A percentile compares a stretch with the other conserved stretches of the same genome.
These are phyloP conservation scores for Hygrophorus pudorinus DNA, from an alignment of 768 basidiomycete species.

Conservation along the genomic window DNA sequence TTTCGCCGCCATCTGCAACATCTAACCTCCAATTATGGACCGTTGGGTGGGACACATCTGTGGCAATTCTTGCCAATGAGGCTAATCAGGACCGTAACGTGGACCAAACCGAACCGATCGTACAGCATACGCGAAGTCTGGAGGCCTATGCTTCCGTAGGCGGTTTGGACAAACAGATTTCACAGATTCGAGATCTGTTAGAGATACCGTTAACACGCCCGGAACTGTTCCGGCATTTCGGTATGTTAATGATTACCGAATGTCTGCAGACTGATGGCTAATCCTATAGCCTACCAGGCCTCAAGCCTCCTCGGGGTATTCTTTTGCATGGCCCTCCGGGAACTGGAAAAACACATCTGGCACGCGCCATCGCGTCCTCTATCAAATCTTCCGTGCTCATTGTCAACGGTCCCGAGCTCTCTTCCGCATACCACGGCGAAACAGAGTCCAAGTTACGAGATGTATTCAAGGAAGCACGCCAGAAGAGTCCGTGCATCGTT, in stretches of 20 bases:
- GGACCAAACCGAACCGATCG: constrained; percentile 26
- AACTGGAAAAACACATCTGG: constrained; percentile 95
- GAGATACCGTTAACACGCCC: constrained; percentile 83
- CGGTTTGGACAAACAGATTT: constrained; percentile 80
- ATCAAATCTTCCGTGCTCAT: constrained; percentile 82
- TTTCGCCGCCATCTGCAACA: constrained; percentile 23
- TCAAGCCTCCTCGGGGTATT: constrained; percentile 96
- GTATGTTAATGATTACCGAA: constrained; percentile 22
- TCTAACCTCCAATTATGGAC: constrained; percentile 40
- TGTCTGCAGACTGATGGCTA: not conserved
- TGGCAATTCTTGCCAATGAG: constrained; percentile 32
- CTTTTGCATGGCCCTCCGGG: constrained; percentile 94
- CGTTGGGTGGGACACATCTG: constrained; percentile 57
- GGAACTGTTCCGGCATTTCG: constrained; percentile 69
- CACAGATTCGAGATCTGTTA: constrained; percentile 74
- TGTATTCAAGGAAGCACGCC: constrained; percentile 78
- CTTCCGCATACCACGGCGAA: constrained; percentile 94
- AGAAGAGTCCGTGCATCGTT: constrained; percentile 82
- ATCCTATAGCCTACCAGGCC: constrained; percentile 30
- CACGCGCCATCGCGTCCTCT: constrained; percentile 86
- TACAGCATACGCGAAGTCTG: constrained; percentile 5
- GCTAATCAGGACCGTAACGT: constrained; percentile 4
- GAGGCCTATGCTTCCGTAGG: constrained; percentile 80
- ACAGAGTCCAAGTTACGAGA: constrained; percentile 86
- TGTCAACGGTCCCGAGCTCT: constrained; percentile 92